Evolutionary conservation across 345 rosid species (phyloP), one percentile per base, ranked within the genome.

Genomic region (Aurinia saxatilis): DNA sequence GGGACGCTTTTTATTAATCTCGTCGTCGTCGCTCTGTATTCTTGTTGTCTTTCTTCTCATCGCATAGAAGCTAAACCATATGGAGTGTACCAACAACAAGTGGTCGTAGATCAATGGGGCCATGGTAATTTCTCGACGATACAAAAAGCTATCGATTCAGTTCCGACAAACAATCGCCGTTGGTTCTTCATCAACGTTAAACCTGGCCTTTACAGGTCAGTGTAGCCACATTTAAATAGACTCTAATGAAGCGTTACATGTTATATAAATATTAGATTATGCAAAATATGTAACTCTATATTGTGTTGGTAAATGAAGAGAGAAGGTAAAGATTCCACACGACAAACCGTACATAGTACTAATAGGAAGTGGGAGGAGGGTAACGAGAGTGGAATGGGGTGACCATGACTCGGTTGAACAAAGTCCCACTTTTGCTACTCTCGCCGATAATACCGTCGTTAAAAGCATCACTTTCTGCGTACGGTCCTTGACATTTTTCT

Each of bases 321-420:
- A 92, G 82, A 85, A 85, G 76, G 72, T 92, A 77, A 71, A 14
- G 30, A 89, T 92, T 40, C 88, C 93, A 1, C 19, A 6, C 12
- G 81, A 89, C 2, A 92, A 87, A 62, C 93, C 91, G 7, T 79
- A 30, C 76, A 78, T 86, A 16, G 48, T 83, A 23, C 72, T 92
- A 0, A 75, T 72, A 37, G 98, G 95, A 66, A 74, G 64, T 23
- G 86, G 77, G 1, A 83, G 67, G 66, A 83, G 64, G 53, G 57
- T 8, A 3, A 92, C 93, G 15, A 42, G 25, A 18, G 76, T 92
- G 49, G 83, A 84, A 16, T 88, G 89, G 95, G 84, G 71, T 64
- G 93, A 83, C 35, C 84, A 84, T 45, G 18, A 55, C 1, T 62
- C 82, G 1, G 16, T 71, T 16, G 52, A 21, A 8, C 77, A 78